Base-by-base conservation (phyloP, 306 rosid species). In the Vigna radiata region DNA sequence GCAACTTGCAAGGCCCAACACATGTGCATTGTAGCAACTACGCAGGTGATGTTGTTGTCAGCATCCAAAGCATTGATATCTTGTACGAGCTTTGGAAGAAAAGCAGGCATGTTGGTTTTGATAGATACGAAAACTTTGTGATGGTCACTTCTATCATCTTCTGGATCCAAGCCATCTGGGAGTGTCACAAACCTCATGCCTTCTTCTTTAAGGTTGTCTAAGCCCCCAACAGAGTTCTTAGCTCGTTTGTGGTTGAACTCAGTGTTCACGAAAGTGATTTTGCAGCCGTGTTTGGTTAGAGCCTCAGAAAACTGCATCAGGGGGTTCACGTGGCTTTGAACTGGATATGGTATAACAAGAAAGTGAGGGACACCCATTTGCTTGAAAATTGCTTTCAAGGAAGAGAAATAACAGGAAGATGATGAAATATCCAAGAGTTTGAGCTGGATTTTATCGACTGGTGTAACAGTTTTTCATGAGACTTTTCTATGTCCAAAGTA, bases 281-380 rank as follows among this genome's bases (percentile, higher is more conserved):
- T 81, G 79, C 77, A 68, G 15, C 91, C 89, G 48, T 72, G 75
- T 55, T 78, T 25, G 2, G 52, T 56, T 6, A 85, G 27, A 31
- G 75, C 14, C 1, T 81, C 65, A 33, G 87, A 81, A 23, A 88
- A 66, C 5, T 62, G 69, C 73, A 85, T 76, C 8, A 88, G 54
- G 77, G 89, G 79, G 33, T 81, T 85, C 23, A 88, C 85, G 53
- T 85, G 91, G 16, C 91, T 89, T 58, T 61, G 86, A 25, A 80
- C 73, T 1, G 86, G 91, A 68, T 8, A 56, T 19, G 86, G 87
- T 25, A 85, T 0, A 9, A 50, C 85, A 36, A 88, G 47, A 27
- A 87, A 76, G 39, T 87, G 91, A 11, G 77, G 73, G 2, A 52
- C 56, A 4, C 73, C 72, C 91, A 87, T 87, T 21, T 71, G 6